Evolutionary conservation across 192 early-diverging fungal genomes (phyloP).

Genomic region (Rhizoclosmatium globosum): DNA sequence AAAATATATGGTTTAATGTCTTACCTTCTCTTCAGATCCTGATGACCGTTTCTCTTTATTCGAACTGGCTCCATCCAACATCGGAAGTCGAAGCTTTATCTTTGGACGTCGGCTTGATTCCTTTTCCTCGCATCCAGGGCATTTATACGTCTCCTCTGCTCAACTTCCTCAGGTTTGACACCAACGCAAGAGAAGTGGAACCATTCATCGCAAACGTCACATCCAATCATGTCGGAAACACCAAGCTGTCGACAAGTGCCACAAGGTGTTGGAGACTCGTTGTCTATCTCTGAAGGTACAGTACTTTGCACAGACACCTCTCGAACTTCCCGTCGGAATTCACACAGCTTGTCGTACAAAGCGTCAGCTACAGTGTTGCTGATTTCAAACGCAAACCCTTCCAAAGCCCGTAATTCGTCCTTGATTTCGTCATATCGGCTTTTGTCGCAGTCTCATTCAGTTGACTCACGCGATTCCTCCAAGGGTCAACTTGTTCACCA

Average conservation of each 20-base stretch:
- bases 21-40: too few species aligned
- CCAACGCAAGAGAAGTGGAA: conserved; percentile 80
- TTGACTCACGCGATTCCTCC: conserved; percentile 2
- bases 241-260: conserved; percentile 66
- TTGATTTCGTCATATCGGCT: neutral
- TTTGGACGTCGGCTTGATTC: neutral
- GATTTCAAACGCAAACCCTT: conserved; percentile 17
- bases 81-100: too few species aligned
- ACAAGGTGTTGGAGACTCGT: neutral
- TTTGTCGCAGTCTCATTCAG: neutral
- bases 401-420: conserved; percentile 13
- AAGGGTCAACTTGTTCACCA: conserved; percentile 20
- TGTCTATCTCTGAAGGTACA: neutral
- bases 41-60: too few species aligned
- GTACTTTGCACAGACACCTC: conserved; percentile 16
- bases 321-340: conserved; percentile 27
- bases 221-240: conserved; percentile 76
- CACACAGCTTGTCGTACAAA: neutral
- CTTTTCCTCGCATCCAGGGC: conserved; percentile 55
- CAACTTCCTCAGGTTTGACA: conserved; percentile 61
- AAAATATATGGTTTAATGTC: too few species aligned
- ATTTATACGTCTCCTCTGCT: conserved; percentile 71
- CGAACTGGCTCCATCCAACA: too few species aligned
- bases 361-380: neutral
- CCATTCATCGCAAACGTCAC: conserved; percentile 80